Evolutionary conservation across 352 stramenopile genomes (phyloP).

Genomic region (Phytophthora melonis): DNA sequence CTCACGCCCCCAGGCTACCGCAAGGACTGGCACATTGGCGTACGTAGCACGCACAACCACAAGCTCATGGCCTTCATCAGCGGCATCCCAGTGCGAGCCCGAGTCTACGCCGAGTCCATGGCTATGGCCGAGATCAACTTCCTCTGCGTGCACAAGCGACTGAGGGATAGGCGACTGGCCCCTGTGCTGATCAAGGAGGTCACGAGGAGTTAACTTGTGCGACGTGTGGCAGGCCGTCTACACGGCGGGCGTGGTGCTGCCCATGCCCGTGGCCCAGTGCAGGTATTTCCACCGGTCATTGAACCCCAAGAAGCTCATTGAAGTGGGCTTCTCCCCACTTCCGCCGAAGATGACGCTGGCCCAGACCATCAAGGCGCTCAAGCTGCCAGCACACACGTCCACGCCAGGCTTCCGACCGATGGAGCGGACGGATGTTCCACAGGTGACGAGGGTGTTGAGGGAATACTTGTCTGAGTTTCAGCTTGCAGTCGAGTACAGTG

Average conservation of each 20-base stretch:
- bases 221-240: slow-evolving; percentile 97
- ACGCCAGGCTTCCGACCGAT: slow-evolving; percentile 63
- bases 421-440: slow-evolving; percentile 58
- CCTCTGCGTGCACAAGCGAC: slow-evolving; percentile 99
- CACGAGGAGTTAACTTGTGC: slow-evolving; percentile 97
- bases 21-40: slow-evolving; percentile 96
- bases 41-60: slow-evolving; percentile 90
- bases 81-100: slow-evolving; percentile 91
- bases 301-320: slow-evolving; percentile 99
- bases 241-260: slow-evolving; percentile 97
- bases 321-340: slow-evolving; percentile 97
- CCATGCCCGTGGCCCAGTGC: slow-evolving; percentile 94
- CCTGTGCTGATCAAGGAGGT: slow-evolving; percentile 99
- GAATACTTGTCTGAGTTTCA: slow-evolving; percentile 68
- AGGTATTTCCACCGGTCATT: slow-evolving; percentile 98
- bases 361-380: slow-evolving; percentile 92
- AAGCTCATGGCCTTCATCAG: slow-evolving; percentile 99
- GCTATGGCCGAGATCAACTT: slow-evolving; percentile 98
- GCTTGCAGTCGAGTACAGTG: slow-evolving; percentile 89
- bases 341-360: slow-evolving; percentile 95
- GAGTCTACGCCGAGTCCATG: slow-evolving; percentile 65
- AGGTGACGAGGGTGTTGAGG: slow-evolving; percentile 61
- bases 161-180: slow-evolving; percentile 95
- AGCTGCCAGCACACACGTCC: slow-evolving; percentile 66
- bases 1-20: slow-evolving; percentile 94